Base-by-base conservation (phyloP, 1,284 basidiomycete genomes). In the Cutaneotrichosporon cavernicola region DNA sequence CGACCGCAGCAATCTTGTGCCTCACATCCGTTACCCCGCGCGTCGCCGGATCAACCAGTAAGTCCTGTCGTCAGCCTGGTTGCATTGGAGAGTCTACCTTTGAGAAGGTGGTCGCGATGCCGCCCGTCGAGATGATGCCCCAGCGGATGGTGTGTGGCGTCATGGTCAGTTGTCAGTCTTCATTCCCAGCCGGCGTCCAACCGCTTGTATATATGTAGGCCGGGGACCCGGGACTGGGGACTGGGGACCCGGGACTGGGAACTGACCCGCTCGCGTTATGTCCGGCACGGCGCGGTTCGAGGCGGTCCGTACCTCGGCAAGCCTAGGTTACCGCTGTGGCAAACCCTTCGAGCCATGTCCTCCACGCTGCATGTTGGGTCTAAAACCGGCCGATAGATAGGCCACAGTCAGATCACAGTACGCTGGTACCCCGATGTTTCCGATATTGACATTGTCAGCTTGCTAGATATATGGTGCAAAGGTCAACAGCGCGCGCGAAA, bases 1-100 rank as follows among this genome's bases (percentile, higher is more conserved):
- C 91, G 32, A 93, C 89, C 5, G 90, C 91, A 13, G 82, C 83
- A 53, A 96, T 82, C 71, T 86, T 86, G 81, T 96, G 92, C 4
- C 82, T 76, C 13, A 96, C 85, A 74, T 96, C 93, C 26, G 83
- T 75, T 10, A 56, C 53, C 56, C 82, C 81, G 22, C 92, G 89
- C n/a, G 69, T 66, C 16, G 65, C 61, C 5, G 71, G 69, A 61
- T 72, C 65, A 51, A 69, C 65, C 21, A 75, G 66, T 2, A 74
- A 65, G 53, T 75, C 72, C 72, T 72, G 56, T 18, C 3, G 61
- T 60, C 63, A 60, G 53, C 57, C 26, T 13, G 18, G 4, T 30
- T 22, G 31, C 11, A 7, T 50, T 8, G 16, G 13, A 30, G 13
- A 30, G 66, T 70, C 40, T 32, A 77, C 75, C 62, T 71, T 68